Evolutionary conservation across 306 rosid species (phyloP).

Genomic region (Amphicarpaea edgeworthii): DNA sequence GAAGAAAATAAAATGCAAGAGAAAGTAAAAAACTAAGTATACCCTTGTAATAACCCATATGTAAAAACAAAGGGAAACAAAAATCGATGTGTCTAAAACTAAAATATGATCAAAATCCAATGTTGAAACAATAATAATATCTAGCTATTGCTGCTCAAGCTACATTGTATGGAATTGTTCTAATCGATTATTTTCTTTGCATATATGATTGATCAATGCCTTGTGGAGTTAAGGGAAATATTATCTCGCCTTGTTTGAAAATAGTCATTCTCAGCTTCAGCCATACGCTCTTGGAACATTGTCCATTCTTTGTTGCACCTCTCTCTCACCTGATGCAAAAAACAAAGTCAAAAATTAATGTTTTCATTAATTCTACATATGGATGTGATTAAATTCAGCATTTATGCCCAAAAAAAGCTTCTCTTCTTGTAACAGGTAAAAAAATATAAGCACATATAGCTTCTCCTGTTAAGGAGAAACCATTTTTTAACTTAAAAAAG

Average conservation of each 20-base stretch:
- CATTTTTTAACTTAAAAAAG: too few species aligned
- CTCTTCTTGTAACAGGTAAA: neutral
- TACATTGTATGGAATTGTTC: neutral
- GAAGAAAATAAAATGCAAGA: too few species aligned
- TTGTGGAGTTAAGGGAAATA: slow-evolving; percentile 52
- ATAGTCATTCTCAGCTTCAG: slow-evolving; percentile 69
- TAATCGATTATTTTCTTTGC: neutral
- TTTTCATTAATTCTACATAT: neutral
- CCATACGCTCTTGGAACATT: slow-evolving; percentile 73
- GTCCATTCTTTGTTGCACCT: slow-evolving; percentile 80
- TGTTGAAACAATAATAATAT: slow-evolving; percentile 4
- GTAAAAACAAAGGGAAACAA: neutral
- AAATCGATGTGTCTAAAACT: neutral
- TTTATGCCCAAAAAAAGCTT: neutral
- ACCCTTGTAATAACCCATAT: neutral
- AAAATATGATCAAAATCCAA: neutral
- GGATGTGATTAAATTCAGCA: neutral
- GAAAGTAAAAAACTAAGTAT: neutral
- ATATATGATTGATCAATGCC: neutral
- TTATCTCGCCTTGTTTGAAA: slow-evolving; percentile 43
- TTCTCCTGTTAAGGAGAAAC: too few species aligned
- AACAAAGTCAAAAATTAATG: neutral
- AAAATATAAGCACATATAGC: neutral
- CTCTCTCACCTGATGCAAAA: slow-evolving; percentile 69
- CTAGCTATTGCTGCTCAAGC: neutral